These are phyloP conservation scores for Bathelium albidoporum DNA, from an alignment of 495 filamentous ascomycete species.

Conservation along the genomic window DNA sequence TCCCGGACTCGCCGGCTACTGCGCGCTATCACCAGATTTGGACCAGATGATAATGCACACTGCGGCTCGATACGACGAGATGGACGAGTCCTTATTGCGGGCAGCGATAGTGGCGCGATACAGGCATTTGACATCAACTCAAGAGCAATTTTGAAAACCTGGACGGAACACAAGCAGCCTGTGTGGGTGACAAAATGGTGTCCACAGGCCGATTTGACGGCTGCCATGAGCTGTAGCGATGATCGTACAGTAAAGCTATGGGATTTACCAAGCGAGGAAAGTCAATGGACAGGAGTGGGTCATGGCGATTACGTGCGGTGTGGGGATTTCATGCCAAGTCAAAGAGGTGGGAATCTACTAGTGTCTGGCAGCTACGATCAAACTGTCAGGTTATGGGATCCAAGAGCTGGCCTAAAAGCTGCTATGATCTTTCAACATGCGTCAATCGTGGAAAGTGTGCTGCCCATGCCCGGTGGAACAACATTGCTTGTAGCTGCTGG, in stretches of 20 bases:
- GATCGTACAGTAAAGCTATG: slow-evolving; percentile 87
- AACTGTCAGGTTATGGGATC: slow-evolving; percentile 90
- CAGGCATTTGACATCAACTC: slow-evolving; percentile 89
- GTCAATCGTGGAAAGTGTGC: slow-evolving; percentile 71
- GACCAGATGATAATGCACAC: slow-evolving; percentile 64
- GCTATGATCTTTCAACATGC: slow-evolving; percentile 90
- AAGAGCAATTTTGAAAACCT: slow-evolving; percentile 88
- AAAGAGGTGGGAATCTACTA: slow-evolving; percentile 54
- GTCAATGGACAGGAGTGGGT: slow-evolving; percentile 67
- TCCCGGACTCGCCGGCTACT: slow-evolving; percentile 77
- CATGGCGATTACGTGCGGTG: slow-evolving; percentile 86
- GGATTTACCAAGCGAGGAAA: slow-evolving; percentile 76
- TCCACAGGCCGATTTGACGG: slow-evolving; percentile 65
- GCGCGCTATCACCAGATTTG: slow-evolving; percentile 83
- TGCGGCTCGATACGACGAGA: slow-evolving; percentile 79
- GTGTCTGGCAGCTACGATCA: slow-evolving; percentile 89
- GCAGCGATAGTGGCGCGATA: slow-evolving; percentile 79
- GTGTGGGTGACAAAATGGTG: slow-evolving; percentile 87
- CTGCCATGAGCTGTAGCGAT: slow-evolving; percentile 73
- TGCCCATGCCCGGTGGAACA: slow-evolving; percentile 77
- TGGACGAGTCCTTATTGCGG: slow-evolving; percentile 78
- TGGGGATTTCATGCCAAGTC: slow-evolving; percentile 75
- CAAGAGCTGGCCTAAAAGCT: slow-evolving; percentile 49
- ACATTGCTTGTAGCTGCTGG: slow-evolving; percentile 76
- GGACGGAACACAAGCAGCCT: slow-evolving; percentile 90